Evolutionary conservation across 257 asterid species (phyloP).

Genomic region (Vinca minor): DNA sequence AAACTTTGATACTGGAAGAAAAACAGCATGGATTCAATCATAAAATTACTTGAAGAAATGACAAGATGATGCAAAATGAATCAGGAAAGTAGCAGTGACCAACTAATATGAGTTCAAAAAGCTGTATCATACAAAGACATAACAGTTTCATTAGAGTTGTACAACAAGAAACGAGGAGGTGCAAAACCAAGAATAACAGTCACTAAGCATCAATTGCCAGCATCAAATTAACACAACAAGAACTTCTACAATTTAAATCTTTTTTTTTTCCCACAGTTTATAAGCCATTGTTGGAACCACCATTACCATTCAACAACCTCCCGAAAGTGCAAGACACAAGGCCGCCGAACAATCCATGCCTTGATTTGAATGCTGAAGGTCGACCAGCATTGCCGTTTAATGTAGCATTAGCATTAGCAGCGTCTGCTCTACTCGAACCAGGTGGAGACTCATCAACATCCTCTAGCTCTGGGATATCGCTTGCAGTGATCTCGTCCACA

Average conservation of each 20-base stretch:
- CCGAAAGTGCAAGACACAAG: conserved; percentile 58
- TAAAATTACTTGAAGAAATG: not conserved
- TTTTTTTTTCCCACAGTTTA: conserved; percentile 20
- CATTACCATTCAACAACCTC: conserved; percentile 43
- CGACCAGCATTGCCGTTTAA: conserved; percentile 34
- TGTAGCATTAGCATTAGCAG: conserved; percentile 22
- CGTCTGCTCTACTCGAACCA: conserved; percentile 17
- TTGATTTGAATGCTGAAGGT: conserved; percentile 29
- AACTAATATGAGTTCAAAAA: not conserved
- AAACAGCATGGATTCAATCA: too few species aligned
- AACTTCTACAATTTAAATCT: conserved; percentile 15
- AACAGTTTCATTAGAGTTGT: not conserved
- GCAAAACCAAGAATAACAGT: conserved; percentile 6
- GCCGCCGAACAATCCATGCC: conserved; percentile 44
- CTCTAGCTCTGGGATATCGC: conserved; percentile 44
- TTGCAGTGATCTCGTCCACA: conserved; percentile 45
- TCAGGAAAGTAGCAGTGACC: not conserved
- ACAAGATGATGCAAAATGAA: not conserved
- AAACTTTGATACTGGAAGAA: too few species aligned
- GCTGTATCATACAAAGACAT: conserved; percentile 9
- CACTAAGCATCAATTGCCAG: conserved; percentile 9
- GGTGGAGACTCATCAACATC: conserved; percentile 45
- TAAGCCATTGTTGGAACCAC: conserved; percentile 29
- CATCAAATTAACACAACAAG: conserved; percentile 15
- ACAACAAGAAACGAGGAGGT: not conserved